phyloP scores from a whole-genome alignment of 345 rosid species.

The Excoecaria cochinchinensis region DNA sequence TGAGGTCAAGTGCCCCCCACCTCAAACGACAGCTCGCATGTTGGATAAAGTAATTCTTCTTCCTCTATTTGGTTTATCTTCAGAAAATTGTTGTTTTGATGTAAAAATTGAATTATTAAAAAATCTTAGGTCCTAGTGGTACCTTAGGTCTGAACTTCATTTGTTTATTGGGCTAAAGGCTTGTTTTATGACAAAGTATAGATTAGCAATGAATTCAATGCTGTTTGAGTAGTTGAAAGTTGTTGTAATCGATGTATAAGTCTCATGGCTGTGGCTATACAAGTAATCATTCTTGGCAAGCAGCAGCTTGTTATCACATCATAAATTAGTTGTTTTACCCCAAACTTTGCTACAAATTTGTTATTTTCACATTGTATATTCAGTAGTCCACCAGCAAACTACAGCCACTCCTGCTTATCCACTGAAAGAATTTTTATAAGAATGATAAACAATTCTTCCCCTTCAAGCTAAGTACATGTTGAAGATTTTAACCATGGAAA shows the following conservation, averaged over 20 bases:
- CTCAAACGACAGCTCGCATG: slow-evolving; percentile 84
- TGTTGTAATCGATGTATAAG: background rate
- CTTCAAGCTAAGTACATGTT: background rate
- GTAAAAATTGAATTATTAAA: background rate
- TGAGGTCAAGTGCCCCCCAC: slow-evolving; percentile 88
- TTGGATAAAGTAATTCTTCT: slow-evolving; percentile 68
- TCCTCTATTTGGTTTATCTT: background rate
- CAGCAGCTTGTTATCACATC: background rate
- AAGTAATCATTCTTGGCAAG: too few relatives aligned
- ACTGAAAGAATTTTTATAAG: too few relatives aligned
- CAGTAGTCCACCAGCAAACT: background rate
- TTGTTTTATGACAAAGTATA: background rate
- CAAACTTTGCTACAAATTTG: background rate
- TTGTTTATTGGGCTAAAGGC: background rate
- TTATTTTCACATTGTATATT: too few relatives aligned
- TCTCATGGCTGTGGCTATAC: background rate
- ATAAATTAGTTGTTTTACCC: background rate
- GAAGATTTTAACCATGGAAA: background rate
- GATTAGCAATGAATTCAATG: too few relatives aligned
- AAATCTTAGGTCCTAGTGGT: background rate
- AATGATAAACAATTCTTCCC: background rate
- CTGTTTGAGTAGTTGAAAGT: background rate
- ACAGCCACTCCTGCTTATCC: background rate
- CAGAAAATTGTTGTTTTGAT: too few relatives aligned
- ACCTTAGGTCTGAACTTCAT: background rate